Evolutionary conservation across 345 rosid species (phyloP), one percentile per base, ranked within the genome.

Genomic region (Bruguiera sexangula): DNA sequence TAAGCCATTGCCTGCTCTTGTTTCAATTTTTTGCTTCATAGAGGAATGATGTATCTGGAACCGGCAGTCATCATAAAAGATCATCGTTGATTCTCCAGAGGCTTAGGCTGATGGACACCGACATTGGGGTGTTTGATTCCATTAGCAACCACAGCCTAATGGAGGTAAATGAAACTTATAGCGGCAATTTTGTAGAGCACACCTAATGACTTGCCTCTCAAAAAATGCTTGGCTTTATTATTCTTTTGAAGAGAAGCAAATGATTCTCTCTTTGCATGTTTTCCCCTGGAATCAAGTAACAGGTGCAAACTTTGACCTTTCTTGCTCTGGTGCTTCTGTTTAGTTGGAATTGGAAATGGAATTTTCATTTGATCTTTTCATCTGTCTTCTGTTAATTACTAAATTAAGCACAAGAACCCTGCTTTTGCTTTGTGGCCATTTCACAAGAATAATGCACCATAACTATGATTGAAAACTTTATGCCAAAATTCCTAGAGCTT

Each of bases 41-140:
- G 96, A 87, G 96, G 79, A 82, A 85, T 85, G 98, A 95, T 73
- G 85, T 86, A 69, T 87, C 97, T 58, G 99, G 96, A 69, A 85
- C 85, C 21, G 87, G 89, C 59, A 83, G 89, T 78, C 89, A 85
- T 62, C 89, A 86, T 62, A 85, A 91, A 88, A 85, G 93, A 87
- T 55, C 87, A 18, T 75, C 90, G 1, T 86, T 89, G 36, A 73
- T 76, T 71, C 82, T 82, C 43, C 96, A 86, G 43, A 88, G 74
- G 87, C 89, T 86, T 69, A 87, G 83, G 88, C 71, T 82, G 63
- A 73, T 82, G 52, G 98, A 88, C 64, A 72, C 77, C 58, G 80
- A 68, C 79, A 79, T 73, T 66, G 85, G 84, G 36, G 76, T 82
- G 57, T 75, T 84, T 67, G 96, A 90, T 76, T 91, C 91, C 51